Evolutionary conservation across 495 filamentous ascomycete species (phyloP), one percentile per base, ranked within the genome.

Genomic region (Neurospora sp.): DNA sequence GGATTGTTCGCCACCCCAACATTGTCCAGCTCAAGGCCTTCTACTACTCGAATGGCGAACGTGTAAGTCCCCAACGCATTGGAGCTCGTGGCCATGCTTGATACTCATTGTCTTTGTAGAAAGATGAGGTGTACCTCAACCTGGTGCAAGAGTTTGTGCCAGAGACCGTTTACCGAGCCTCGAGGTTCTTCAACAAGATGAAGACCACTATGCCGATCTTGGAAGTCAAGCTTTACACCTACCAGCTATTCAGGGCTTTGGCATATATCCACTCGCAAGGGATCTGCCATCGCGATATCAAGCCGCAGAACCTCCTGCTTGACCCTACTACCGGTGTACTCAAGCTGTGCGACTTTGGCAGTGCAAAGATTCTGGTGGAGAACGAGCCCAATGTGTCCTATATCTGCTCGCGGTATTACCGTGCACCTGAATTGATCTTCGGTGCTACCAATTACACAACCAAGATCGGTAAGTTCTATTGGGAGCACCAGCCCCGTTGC

Each of bases 301-400:
- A 99, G 86, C 96, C 96, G 37, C 96, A 99, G 82, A 98, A 99
- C 80, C 88, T 99, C 16, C 86, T 99, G 62, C 88, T 98, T 72
- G 96, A 99, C 78, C 94, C 94, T 8, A 88, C 86, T 78, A 94
- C 92, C 18, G 96, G 96, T 70, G 88, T 99, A 54, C 85, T 99
- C 77, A 99, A 99, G 86, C 90, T 99, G 38, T 99, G 96, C 83
- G 96, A 99, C 85, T 99, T 98, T 81, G 96, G 96, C 69, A 98
- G 96, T 76, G 96, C 96, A 40, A 99, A 99, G 87, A 99, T 99
- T 70, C 84, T 99, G 74, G 94, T 99, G 39, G 94, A 97, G 83
- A 98, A 99, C 77, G 96, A 99, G 85, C 96, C 96, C 3, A 99
- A 99, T 78, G 96, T 99, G 42, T 99, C 96, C 39, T 99, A 99